These are phyloP conservation scores for Pistacia integerrima DNA, from an alignment of 345 rosid species.

Conservation along the genomic window DNA sequence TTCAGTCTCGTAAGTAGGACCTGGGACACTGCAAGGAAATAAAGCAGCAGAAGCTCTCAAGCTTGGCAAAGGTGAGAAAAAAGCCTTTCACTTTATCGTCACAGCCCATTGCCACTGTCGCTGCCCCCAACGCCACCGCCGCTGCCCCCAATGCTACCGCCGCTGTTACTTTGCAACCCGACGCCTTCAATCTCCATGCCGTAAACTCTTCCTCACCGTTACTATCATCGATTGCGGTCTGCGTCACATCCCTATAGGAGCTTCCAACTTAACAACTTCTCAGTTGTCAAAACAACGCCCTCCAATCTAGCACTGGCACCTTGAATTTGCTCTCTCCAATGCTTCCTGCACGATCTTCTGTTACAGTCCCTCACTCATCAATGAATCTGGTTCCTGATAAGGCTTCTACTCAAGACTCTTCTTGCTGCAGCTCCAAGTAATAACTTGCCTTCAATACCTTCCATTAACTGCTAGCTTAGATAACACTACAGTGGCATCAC, in stretches of 20 bases:
- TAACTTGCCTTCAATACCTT: constrained; percentile 28
- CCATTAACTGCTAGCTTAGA: constrained; percentile 21
- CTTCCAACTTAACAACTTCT: constrained; percentile 29
- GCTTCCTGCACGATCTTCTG: constrained; percentile 23
- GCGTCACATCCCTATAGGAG: constrained; percentile 18
- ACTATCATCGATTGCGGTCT: no score
- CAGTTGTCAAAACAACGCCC: constrained; percentile 29
- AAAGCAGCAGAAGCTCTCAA: no score
- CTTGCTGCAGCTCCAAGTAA: constrained; percentile 22
- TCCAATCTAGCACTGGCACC: constrained; percentile 13
- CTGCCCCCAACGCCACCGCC: no score
- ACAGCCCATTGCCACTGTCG: no score
- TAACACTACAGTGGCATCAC: constrained; percentile 13
- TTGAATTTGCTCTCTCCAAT: constrained; percentile 24
- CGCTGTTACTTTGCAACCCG: no score
- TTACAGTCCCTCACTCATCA: constrained; percentile 24
- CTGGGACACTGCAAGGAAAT: no score
- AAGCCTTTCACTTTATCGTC: no score
- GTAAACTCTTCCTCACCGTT: no score
- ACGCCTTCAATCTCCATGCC: no score
- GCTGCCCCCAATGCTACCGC: no score
- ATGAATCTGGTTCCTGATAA: constrained; percentile 26
- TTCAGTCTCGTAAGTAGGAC: no score
- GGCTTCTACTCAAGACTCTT: constrained; percentile 23
- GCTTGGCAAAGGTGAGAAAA: no score